Percentiles rank a stretch among this genome's conserved stretches.
phyloP scores from a whole-genome alignment of 1,284 basidiomycete genomes.

The Leccinum proximum region DNA sequence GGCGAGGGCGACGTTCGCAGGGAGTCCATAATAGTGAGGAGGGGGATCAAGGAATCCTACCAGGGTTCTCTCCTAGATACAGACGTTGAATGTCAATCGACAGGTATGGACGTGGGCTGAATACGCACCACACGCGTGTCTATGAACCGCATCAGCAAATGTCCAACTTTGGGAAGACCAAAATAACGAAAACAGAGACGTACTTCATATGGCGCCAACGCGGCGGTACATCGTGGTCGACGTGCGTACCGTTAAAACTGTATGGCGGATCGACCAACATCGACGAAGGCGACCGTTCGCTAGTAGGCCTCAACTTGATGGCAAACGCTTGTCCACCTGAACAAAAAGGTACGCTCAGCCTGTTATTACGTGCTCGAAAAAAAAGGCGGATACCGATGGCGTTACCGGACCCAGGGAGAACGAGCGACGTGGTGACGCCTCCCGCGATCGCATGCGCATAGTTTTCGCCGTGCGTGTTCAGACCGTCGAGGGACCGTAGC shows the following conservation, averaged over 20 bases:
- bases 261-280: conserved; percentile 46
- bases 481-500: conserved; percentile 27
- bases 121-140: conserved; percentile 31
- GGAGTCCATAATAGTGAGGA: conserved; percentile 53
- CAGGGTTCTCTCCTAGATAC: conserved; percentile 25
- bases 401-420: conserved; percentile 56
- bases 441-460: conserved; percentile 26
- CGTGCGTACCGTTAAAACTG: conserved; percentile 29
- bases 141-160: conserved; percentile 13
- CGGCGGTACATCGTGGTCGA: conserved; percentile 31
- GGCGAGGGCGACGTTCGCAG: conserved; percentile 44
- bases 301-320: conserved; percentile 46
- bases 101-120: background rate
- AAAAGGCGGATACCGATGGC: conserved; percentile 45
- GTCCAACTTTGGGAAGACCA: background rate
- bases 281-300: conserved; percentile 40
- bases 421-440: conserved; percentile 70
- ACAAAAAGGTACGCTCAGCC: conserved; percentile 15
- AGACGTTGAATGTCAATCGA: conserved; percentile 1
- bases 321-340: conserved; percentile 48
- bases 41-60: conserved; percentile 8
- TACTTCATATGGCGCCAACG: conserved; percentile 50
- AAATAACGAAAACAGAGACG: background rate
- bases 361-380: background rate
- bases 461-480: conserved; percentile 31